phyloP scores from a whole-genome alignment of 1,139 yeast genomes.

The Lodderomyces parapsilosis region DNA sequence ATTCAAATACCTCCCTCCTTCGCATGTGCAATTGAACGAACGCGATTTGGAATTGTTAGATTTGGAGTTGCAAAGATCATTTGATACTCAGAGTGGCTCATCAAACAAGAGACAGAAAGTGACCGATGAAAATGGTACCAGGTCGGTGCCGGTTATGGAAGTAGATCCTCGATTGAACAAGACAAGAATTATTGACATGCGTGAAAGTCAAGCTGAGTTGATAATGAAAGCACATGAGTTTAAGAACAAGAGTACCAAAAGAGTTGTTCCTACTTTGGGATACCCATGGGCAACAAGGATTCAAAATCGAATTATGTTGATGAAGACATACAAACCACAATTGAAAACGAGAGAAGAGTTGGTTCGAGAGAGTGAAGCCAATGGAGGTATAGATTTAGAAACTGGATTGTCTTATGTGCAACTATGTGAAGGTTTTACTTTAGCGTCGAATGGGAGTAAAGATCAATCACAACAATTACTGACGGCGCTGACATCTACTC shows the following conservation, averaged over 20 bases:
- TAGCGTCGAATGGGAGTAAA: background rate
- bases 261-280: constrained; percentile 40
- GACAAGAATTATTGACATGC: constrained; percentile 3
- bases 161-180: constrained; percentile 6
- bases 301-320: constrained; percentile 29
- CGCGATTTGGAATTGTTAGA: constrained; percentile 13
- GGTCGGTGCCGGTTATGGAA: background rate
- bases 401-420: constrained; percentile 4
- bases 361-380: constrained; percentile 2
- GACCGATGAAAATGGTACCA: background rate
- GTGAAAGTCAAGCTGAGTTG: constrained; percentile 14
- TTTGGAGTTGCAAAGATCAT: constrained; percentile 13
- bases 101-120: constrained; percentile 3
- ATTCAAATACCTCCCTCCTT: constrained; percentile 9
- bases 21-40: constrained; percentile 9
- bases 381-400: constrained; percentile 5
- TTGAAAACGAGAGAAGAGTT: constrained; percentile 9
- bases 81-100: constrained; percentile 5
- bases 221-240: constrained; percentile 16
- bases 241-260: constrained; percentile 19
- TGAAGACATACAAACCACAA: constrained; percentile 34
- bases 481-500: too few species aligned
- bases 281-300: constrained; percentile 40
- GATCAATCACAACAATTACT: background rate
- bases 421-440: constrained; percentile 2